phyloP scores from a whole-genome alignment of 163 green algal genomes.

The Trebouxiophyceae sp. region DNA sequence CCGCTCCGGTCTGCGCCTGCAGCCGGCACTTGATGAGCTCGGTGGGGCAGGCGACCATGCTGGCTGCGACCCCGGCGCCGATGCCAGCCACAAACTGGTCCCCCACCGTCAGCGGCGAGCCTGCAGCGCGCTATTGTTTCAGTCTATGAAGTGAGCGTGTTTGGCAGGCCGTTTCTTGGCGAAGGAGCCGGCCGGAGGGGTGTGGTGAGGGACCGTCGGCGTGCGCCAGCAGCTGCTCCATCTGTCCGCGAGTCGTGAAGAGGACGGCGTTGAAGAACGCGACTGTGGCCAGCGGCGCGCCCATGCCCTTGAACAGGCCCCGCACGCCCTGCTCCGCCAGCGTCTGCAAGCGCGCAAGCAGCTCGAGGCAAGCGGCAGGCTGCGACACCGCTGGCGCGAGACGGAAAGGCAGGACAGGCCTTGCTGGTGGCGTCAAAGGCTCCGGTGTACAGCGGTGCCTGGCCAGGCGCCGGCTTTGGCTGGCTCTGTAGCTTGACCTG shows the following conservation, averaged over 20 bases:
- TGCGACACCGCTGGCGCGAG: too few species aligned
- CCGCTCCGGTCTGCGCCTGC: conserved; percentile 26
- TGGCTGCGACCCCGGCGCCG: conserved; percentile 54
- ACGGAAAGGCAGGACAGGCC: too few species aligned
- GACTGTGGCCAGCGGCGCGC: conserved; percentile 66
- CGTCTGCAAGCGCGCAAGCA: conserved; percentile 19
- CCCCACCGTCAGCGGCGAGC: conserved; percentile 30
- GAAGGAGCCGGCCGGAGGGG: neutral
- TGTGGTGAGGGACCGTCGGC: too few species aligned
- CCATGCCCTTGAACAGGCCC: conserved; percentile 62
- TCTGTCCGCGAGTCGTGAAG: conserved; percentile 53
- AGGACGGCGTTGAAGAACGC: conserved; percentile 74
- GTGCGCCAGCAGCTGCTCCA: conserved; percentile 51
- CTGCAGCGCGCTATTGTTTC: too few species aligned
- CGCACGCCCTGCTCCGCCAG: conserved; percentile 35
- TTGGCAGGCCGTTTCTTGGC: neutral
- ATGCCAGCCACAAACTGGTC: conserved; percentile 50
- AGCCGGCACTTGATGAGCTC: conserved; percentile 81
- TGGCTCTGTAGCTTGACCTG: conserved; percentile 66
- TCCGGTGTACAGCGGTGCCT: conserved; percentile 32
- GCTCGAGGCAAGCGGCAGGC: neutral
- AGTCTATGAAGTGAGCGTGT: too few species aligned
- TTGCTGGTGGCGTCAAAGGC: conserved; percentile 52
- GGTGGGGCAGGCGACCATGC: conserved; percentile 69
- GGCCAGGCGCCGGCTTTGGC: conserved; percentile 25